Evolutionary conservation across 305 asterid species (phyloP).

Genomic region (Salvia sclarea): DNA sequence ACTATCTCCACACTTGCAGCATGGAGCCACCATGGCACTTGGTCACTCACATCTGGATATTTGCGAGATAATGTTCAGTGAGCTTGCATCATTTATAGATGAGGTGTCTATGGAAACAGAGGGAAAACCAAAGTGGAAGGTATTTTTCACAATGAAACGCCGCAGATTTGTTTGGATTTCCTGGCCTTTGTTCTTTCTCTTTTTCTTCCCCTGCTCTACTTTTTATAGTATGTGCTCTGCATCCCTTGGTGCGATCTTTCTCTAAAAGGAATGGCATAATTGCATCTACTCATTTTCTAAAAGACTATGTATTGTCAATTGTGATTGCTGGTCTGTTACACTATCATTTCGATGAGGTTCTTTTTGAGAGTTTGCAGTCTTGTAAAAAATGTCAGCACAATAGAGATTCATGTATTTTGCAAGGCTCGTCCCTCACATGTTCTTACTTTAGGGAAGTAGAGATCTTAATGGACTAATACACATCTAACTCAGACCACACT

Average conservation of each 20-base stretch:
- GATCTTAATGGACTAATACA: slow-evolving; percentile 2
- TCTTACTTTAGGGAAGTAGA: slow-evolving; percentile 25
- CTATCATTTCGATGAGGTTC: background rate
- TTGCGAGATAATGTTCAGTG: slow-evolving; percentile 97
- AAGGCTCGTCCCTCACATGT: background rate
- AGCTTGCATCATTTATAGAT: slow-evolving; percentile 92
- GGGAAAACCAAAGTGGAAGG: slow-evolving; percentile 99
- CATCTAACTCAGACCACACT: slow-evolving; percentile 18
- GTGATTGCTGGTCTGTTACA: slow-evolving; percentile 25
- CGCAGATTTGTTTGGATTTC: slow-evolving; percentile 22
- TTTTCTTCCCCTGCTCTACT: background rate
- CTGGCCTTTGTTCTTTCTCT: slow-evolving; percentile 25
- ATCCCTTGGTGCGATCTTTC: slow-evolving; percentile 10
- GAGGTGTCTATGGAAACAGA: slow-evolving; percentile 94
- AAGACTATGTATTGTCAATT: background rate
- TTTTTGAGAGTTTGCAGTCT: slow-evolving; percentile 8
- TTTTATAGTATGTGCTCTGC: slow-evolving; percentile 23
- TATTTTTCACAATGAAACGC: slow-evolving; percentile 34
- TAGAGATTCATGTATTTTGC: slow-evolving; percentile 9
- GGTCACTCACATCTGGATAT: slow-evolving; percentile 98
- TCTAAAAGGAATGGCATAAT: slow-evolving; percentile 19
- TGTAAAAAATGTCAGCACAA: slow-evolving; percentile 8
- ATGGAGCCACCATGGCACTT: slow-evolving; percentile 97
- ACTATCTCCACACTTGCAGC: slow-evolving; percentile 50
- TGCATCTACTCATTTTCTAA: slow-evolving; percentile 12